Evolutionary conservation across 2,329 filamentous ascomycete genomes (phyloP), one percentile per base, ranked within the genome.

Genomic region (Trichoderma guizhouense): DNA sequence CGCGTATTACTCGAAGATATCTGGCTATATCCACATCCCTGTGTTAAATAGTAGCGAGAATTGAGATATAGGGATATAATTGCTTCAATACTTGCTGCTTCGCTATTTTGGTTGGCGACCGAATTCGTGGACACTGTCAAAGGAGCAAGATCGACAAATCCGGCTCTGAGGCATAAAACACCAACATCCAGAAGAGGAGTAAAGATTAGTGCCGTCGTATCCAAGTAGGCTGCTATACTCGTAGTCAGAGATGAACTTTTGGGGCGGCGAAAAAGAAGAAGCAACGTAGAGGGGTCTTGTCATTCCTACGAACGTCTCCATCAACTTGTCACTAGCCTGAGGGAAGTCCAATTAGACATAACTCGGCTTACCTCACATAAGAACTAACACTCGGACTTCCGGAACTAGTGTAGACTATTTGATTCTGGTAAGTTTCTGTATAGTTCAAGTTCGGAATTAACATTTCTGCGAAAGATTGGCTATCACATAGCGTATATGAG

Each of bases 151-250:
- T 43, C 15, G 39, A 43, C 7, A 43, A 1, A 43, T 43, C 15
- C 15, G 39, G 39, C 15, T 43, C 39, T 3, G 15, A 43, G 7
- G 7, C 39, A 43, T 0, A n/a, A 3, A 0, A n/a, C 1, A 43
- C 0, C 3, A n/a, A 0, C 39, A 0, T n/a, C 39, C 39, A 43
- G 7, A 18, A 18, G 36, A 18, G 1, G 36, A 39, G 15, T n/a
- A 4, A 43, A 43, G 7, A 1, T 1, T 0, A n/a, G 15, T 43
- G 39, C 0, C 39, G 7, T 0, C 1, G 39, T 2, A 9, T 43
- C 3, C 7, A 43, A 43, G 3, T 0, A n/a, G 15, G 5, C 7
- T 43, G 15, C 7, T 43, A 43, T 43, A 43, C 1, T 43, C 15
- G 1, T 2, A 43, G 1, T 1, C 15, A 43, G 39, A 43, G 39